Evolutionary conservation across 768 basidiomycete species (phyloP), one percentile per base, ranked within the genome.

Genomic region (Lactifluus rugatus): DNA sequence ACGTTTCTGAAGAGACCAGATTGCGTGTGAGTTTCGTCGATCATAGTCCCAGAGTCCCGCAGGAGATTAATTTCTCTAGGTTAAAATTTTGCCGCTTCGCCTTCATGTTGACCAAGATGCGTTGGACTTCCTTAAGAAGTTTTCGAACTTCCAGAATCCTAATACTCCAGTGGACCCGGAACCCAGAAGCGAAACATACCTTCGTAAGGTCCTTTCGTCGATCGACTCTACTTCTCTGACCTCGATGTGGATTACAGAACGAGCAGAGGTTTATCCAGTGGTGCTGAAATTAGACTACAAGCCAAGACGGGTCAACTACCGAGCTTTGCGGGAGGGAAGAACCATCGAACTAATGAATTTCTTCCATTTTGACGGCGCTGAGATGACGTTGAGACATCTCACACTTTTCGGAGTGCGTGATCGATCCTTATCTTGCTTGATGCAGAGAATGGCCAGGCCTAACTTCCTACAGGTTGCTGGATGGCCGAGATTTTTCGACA

Each of bases 281-380:
- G 90, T 94, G 69, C 73, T 99, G 64, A 98, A 97, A 73, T 77
- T 99, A 11, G 96, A 99, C 69, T 99, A 98, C 72, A 99, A 99
- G 69, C 96, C 96, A 53, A 89, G 97, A 48, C 83, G 94, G 6
- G 94, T 99, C 19, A 92, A 98, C 70, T 96, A 97, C 69, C 75
- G 83, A 61, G 96, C 94, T 9, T 74, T 99, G 57, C 81, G 84
- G 39, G 87, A 93, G 60, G 96, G 96, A 14, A 83, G 79, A 70
- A 93, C 93, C 0, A 95, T 95, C 60, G 96, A 99, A 68, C 72
- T 99, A 47, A 98, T 99, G 95, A 99, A 99, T 69, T 98, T 99
- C 71, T 99, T 99, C 85, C 94, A 98, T 72, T 99, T 98, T 64
- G 96, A 98, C 65, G 94, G 92, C 0, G 89, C 95, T 3, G 96